Conservation (phyloP, 2,329 filamentous ascomycete genomes). For the Penicillium nordicum region DNA sequence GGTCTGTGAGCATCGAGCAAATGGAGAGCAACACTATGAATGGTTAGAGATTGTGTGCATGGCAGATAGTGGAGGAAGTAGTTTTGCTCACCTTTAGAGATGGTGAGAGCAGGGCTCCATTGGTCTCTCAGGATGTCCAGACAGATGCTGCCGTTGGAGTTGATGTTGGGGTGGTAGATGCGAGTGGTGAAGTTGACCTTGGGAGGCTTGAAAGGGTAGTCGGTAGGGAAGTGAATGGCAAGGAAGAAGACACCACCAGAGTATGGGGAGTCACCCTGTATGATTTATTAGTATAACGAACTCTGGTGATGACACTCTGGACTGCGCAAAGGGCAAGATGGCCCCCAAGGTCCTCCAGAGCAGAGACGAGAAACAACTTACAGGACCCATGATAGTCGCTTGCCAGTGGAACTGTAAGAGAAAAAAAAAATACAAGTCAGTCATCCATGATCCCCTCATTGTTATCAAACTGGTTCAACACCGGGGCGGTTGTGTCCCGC, state of each 20-base stretch:
- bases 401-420: constrained; percentile 91
- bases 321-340: background rate
- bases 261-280: constrained; percentile 90
- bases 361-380: constrained; percentile 54
- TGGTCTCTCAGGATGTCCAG: constrained; percentile 97
- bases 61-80: background rate
- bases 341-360: constrained; percentile 1
- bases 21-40: constrained; percentile 85
- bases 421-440: constrained; percentile 32
- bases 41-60: constrained; percentile 7
- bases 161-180: constrained; percentile 99
- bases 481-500: constrained; percentile 22
- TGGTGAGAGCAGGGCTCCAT: constrained; percentile 97
- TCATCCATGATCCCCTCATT: constrained; percentile 8
- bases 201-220: constrained; percentile 99
- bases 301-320: background rate
- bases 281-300: constrained; percentile 34
- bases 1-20: constrained; percentile 99
- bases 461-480: constrained; percentile 3
- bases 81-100: constrained; percentile 79
- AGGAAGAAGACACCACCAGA: constrained; percentile 98
- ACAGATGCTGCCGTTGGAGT: constrained; percentile 99
- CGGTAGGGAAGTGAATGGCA: constrained; percentile 97
- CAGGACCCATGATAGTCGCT: constrained; percentile 99
- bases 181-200: constrained; percentile 99